Evolutionary conservation across 1,284 basidiomycete genomes (phyloP), one percentile per base, ranked within the genome.

Genomic region (Boletus subluridellus): DNA sequence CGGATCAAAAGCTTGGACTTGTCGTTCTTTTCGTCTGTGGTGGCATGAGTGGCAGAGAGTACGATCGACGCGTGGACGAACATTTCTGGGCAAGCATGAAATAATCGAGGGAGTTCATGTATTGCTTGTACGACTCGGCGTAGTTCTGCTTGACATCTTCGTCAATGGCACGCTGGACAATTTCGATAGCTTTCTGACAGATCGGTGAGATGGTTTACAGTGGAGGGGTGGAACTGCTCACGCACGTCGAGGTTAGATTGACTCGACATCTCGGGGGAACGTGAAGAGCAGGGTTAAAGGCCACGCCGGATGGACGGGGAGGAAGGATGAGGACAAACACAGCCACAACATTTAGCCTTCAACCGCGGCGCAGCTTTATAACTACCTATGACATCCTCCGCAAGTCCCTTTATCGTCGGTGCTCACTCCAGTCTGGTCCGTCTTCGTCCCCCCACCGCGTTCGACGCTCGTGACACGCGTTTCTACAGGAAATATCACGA

Each of bases 81-180:
- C 83, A 85, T 69, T 84, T 84, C 63, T 83, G 71, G 10, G 83
- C 82, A n/a, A 98, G 90, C 90, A 98, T 95, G 75, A 99, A 99
- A 77, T 97, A 99, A 73, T 99, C 96, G 59, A 99, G 83, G 4
- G 94, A 85, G 81, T 98, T 97, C 78, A 92, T 90, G 75, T 94
- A 95, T 66, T 89, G 86, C 78, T 93, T 95, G 83, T 94, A 96
- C 21, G 95, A 95, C 71, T 96, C 94, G 47, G 85, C 78, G 76
- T 98, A 99, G 76, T 98, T 94, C 75, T 93, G 90, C 74, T 95
- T 95, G 65, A 85, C 83, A 78, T 99, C 96, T 67, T 94, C 92
- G 65, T 98, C 95, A 73, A 98, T 98, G 55, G 96, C 96, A 66
- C 87, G 85, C 76, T 96, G 92, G 47, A 98, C 95, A 63, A 98